These are phyloP conservation scores for Brassica hybrid DNA, from an alignment of 441 rosid species.

Conservation along the genomic window DNA sequence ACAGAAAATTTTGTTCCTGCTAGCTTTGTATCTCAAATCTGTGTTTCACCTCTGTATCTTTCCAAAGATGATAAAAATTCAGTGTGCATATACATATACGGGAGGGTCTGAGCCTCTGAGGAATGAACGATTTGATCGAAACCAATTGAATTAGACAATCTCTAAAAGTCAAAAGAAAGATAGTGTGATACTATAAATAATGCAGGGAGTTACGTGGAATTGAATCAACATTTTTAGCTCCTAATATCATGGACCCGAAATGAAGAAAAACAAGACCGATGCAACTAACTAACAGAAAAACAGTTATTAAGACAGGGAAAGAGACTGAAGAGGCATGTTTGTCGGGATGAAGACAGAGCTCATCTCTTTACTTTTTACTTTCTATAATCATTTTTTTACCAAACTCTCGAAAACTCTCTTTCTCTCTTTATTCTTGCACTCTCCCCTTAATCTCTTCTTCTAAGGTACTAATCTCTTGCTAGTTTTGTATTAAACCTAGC, in stretches of 20 bases:
- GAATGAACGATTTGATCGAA: too few species aligned
- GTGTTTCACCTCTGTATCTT: too few species aligned
- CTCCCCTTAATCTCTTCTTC: slow-evolving; percentile 39
- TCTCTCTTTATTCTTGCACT: slow-evolving; percentile 6
- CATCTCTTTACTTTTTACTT: slow-evolving; percentile 24
- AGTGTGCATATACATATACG: too few species aligned
- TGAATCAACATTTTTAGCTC: slow-evolving; percentile 23
- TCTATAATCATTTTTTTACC: slow-evolving; percentile 30
- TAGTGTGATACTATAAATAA: background rate
- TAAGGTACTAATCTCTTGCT: slow-evolving; percentile 35
- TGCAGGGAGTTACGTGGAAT: slow-evolving; percentile 34
- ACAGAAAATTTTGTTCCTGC: too few species aligned
- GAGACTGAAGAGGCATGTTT: slow-evolving; percentile 40
- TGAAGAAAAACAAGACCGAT: slow-evolving; percentile 20
- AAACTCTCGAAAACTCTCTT: slow-evolving; percentile 19
- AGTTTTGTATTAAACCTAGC: slow-evolving; percentile 17
- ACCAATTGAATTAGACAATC: too few species aligned
- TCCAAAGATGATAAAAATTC: too few species aligned
- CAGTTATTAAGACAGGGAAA: slow-evolving; percentile 32
- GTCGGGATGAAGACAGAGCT: slow-evolving; percentile 43
- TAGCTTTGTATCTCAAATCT: too few species aligned
- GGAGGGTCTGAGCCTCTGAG: too few species aligned
- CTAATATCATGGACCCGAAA: slow-evolving; percentile 38
- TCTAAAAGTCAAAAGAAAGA: too few species aligned
- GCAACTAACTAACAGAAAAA: slow-evolving; percentile 27